phyloP scores from a whole-genome alignment of 257 asterid species.

The Ilex aquifolium region DNA sequence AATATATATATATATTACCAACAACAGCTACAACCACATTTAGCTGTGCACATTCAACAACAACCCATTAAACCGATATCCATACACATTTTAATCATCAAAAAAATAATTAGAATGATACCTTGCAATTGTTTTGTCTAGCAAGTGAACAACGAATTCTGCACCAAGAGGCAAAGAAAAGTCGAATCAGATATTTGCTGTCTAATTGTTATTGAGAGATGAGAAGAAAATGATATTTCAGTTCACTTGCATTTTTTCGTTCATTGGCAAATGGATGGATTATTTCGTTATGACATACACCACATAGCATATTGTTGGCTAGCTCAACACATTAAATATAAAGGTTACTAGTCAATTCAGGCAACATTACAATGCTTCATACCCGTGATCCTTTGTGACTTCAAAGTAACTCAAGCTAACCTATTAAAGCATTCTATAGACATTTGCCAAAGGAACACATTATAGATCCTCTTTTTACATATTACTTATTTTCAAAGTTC shows the following conservation, averaged over 20 bases:
- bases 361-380: neutral
- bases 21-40: no score
- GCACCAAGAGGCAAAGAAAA: neutral
- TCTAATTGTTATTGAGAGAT: neutral
- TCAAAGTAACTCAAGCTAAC: neutral
- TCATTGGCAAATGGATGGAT: no score
- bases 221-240: no score
- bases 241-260: no score
- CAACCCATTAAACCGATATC: no score
- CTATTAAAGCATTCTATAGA: neutral
- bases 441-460: no score
- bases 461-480: neutral
- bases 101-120: neutral
- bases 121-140: neutral
- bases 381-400: neutral
- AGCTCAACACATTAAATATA: no score
- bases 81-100: no score
- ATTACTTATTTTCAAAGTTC: neutral
- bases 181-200: neutral
- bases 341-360: neutral
- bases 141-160: neutral
- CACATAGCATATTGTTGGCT: no score
- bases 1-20: no score
- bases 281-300: no score
- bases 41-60: no score